Evolutionary conservation across 1,139 yeast genomes (phyloP).

Genomic region (Yarrowia galli): DNA sequence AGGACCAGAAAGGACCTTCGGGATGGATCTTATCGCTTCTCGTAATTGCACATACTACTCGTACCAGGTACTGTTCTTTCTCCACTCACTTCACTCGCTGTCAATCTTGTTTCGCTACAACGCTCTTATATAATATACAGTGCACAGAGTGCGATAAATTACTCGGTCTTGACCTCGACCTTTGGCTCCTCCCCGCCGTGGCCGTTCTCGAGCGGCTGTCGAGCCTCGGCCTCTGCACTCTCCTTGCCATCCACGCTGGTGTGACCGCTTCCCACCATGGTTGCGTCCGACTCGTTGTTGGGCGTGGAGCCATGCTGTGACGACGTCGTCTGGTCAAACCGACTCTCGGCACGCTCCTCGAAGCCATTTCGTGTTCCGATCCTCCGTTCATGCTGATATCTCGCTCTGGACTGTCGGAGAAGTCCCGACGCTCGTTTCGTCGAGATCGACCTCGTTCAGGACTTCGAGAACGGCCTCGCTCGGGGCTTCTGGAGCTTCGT

Average conservation of each 20-base stretch:
- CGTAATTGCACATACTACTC: no score
- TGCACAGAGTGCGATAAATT: conserved; percentile 34
- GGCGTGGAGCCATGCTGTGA: conserved; percentile 17
- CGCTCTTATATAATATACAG: conserved; percentile 22
- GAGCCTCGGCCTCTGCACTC: not conserved
- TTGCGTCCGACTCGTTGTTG: conserved; percentile 8
- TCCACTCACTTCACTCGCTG: no score
- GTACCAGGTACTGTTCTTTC: no score
- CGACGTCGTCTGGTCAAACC: conserved; percentile 22
- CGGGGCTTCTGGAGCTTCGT: conserved; percentile 27
- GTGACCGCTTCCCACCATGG: conserved; percentile 24
- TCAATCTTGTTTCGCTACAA: not conserved
- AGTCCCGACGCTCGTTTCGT: conserved; percentile 35
- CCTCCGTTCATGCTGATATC: not conserved
- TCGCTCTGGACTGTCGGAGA: conserved; percentile 32
- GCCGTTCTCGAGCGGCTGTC: no score
- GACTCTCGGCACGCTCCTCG: conserved; percentile 10
- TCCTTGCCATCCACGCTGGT: conserved; percentile 19
- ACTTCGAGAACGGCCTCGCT: conserved; percentile 10
- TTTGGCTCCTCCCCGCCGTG: not conserved
- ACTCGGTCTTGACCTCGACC: conserved; percentile 6
- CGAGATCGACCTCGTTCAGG: conserved; percentile 23
- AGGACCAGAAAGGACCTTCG: no score
- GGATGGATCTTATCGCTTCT: no score
- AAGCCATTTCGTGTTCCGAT: not conserved